Evolutionary conservation across 75 land plant species (phyloP).

Genomic region (Larix kaempferi): DNA sequence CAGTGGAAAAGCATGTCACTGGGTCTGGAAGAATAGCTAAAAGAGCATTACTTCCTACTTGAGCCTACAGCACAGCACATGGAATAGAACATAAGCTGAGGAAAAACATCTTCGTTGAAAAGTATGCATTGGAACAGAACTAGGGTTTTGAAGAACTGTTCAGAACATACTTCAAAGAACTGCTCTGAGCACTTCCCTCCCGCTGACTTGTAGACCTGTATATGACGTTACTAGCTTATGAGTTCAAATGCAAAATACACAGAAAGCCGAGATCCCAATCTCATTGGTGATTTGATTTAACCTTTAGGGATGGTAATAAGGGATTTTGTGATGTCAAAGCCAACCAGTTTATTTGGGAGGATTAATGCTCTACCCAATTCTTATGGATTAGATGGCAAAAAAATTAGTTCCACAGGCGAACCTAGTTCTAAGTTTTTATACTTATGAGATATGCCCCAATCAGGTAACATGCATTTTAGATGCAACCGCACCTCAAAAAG

Average conservation of each 20-base stretch:
- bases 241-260: not conserved
- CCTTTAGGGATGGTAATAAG: not conserved
- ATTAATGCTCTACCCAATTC: no score
- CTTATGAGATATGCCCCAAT: no score
- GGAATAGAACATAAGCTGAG: conserved; percentile 6
- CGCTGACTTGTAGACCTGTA: conserved; percentile 73
- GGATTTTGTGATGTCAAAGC: not conserved
- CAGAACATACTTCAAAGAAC: conserved; percentile 55
- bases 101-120: not conserved
- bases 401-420: no score
- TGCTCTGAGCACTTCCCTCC: conserved; percentile 61
- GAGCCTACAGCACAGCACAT: conserved; percentile 51
- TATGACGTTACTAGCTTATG: not conserved
- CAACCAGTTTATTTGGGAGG: not conserved
- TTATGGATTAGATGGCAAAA: no score
- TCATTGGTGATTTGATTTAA: not conserved
- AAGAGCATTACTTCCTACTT: conserved; percentile 52
- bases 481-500: no score
- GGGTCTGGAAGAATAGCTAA: conserved; percentile 90
- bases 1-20: conserved; percentile 81
- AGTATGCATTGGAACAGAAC: conserved; percentile 3
- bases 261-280: not conserved
- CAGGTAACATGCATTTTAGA: no score
- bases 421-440: no score
- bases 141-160: not conserved